Percentiles rank a stretch among this genome's conserved stretches.
These are phyloP conservation scores for Durio zibethinus DNA, from an alignment of 345 rosid species.

Conservation along the genomic window DNA sequence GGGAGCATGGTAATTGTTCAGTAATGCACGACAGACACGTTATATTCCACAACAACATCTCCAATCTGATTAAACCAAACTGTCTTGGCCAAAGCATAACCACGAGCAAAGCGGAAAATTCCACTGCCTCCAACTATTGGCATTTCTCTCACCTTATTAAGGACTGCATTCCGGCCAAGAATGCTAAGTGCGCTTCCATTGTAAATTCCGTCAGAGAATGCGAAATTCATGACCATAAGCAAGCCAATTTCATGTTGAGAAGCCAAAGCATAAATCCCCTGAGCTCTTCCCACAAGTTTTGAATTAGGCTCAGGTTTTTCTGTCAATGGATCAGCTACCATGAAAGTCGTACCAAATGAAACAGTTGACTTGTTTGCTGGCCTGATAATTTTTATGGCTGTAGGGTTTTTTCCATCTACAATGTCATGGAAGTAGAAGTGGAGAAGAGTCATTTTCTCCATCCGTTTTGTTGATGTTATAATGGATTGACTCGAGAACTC, in stretches of 20 bases:
- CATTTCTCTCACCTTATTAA: conserved; percentile 24
- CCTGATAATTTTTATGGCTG: conserved; percentile 15
- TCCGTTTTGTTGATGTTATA: conserved; percentile 14
- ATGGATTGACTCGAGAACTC: background rate
- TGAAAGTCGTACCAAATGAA: conserved; percentile 17
- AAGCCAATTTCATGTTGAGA: conserved; percentile 17
- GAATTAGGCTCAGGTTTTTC: conserved; percentile 25
- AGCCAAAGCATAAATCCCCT: conserved; percentile 26
- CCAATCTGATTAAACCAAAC: background rate
- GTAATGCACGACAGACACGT: conserved; percentile 19
- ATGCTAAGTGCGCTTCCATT: conserved; percentile 27
- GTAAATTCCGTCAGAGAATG: conserved; percentile 24
- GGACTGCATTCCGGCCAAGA: conserved; percentile 13
- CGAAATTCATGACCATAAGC: conserved; percentile 30
- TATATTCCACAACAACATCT: conserved; percentile 25
- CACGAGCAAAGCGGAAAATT: conserved; percentile 30
- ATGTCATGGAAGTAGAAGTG: conserved; percentile 36
- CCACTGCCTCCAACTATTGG: conserved; percentile 36
- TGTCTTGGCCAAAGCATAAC: conserved; percentile 28
- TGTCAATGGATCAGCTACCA: conserved; percentile 29
- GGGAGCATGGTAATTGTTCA: background rate
- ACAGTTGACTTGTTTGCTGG: background rate
- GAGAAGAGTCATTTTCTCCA: conserved; percentile 22
- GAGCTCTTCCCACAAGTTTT: conserved; percentile 29
- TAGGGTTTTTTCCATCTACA: conserved; percentile 20